Evolutionary conservation across 2,329 filamentous ascomycete genomes (phyloP), one percentile per base, ranked within the genome.

Genomic region (Didymella exigua): DNA sequence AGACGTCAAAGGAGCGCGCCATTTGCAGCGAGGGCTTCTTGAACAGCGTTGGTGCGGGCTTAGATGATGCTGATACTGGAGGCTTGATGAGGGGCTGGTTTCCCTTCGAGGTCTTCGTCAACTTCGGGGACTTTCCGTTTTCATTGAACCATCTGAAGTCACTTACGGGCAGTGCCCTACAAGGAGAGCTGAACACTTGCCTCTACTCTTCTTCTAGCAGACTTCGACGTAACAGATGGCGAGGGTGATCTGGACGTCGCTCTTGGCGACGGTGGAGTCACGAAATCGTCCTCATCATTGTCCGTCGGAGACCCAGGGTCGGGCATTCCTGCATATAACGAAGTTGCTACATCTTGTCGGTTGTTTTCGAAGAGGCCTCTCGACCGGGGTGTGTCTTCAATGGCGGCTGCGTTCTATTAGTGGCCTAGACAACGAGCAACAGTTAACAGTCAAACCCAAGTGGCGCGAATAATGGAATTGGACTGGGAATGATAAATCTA

Each of bases 271-370:
- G 54, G 65, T 16, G 67, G 63, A 2, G 61, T 66, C 16, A 50
- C 30, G 23, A 46, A 67, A 3, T 63, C 60, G 27, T 66, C 63
- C 2, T 70, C 66, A 7, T 74, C 69, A 14, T 66, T 68, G 27
- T 72, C 71, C 2, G 72, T 74, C 1, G 68, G 58, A 5, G 67
- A 71, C 1, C 67, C 72, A 46, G 63, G 61, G 19, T 68, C 62
- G 5, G 5, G 21, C 6, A 18, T n/a, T 5, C n/a, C 34, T n/a
- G 8, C 13, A 18, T 8, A 34, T 7, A 11, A 8, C 36, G 40
- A 18, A 1, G 33, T 4, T 13, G 23, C 23, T 13, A 11, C 23
- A n/a, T 46, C 19, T 16, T 16, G 29, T 26, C 14, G 16, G 19
- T 26, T 30, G 11, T 42, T 41, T 2, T 31, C 10, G 29, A 55